Evolutionary conservation across 495 filamentous ascomycete species (phyloP), one percentile per base, ranked within the genome.

Genomic region (Podospora comata): DNA sequence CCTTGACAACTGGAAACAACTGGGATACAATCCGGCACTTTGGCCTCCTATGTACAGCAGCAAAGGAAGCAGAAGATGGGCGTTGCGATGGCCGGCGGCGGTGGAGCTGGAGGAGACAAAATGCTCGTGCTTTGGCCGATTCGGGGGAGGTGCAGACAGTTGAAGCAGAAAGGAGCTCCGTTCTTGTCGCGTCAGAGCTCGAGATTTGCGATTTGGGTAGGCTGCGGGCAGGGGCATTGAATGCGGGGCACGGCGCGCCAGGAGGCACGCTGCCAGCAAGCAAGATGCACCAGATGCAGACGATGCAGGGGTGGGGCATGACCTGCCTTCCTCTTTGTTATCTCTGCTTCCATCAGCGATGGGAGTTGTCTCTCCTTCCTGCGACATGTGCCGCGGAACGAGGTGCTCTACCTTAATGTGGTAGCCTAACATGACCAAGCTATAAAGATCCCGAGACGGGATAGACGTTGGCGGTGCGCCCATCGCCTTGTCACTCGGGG

Each of bases 161-260:
- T 39, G 61, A 48, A 63, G 61, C 61, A 63, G 34, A 28, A 58
- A 63, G 61, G 61, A 63, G 61, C 61, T 44, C 61, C 30, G 61
- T 63, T 63, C 61, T 32, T 63, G 61, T 63, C 61, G 61, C 61
- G 61, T 63, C 32, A 28, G 26, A 28, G 27, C 56, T 58, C 56
- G 56, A 58, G 23, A 16, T 58, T 58, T 58, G 56, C 56, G 56
- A 58, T 58, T 58, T 58, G 56, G 56, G 55, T 58, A 18, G 20
- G 61, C 18, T 39, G 27, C 28, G 27, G 61, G 61, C 39, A 48
- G 39, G 39, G 39, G 39, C 39, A 13, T 44, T 11, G 19, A 19
- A 34, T 63, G 61, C 61, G 61, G 61, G 61, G 61, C 61, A 63
- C 30, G 61, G 61, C 13, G 61, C 61, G 61, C 61, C 19, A 63